These are phyloP conservation scores for Metschnikowia continentalis DNA, from an alignment of 805 yeast genomes.

Conservation along the genomic window DNA sequence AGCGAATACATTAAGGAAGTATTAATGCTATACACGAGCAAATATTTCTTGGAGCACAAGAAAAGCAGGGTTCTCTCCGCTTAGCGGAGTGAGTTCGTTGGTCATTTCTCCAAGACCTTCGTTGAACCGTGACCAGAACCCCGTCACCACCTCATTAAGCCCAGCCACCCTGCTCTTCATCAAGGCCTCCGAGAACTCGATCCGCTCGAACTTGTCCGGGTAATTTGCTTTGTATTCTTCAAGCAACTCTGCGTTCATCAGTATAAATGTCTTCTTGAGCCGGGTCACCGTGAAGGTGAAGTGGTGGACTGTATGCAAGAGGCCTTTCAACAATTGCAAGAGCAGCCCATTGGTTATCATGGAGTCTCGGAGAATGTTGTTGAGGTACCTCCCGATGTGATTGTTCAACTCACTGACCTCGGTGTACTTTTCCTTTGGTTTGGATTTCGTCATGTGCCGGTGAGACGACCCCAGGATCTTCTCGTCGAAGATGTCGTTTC, in stretches of 20 bases:
- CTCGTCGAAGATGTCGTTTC: slow-evolving; percentile 22
- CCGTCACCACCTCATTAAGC: slow-evolving; percentile 16
- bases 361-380: slow-evolving; percentile 61
- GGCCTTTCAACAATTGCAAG: slow-evolving; percentile 41
- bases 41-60: slow-evolving; percentile 11
- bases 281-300: slow-evolving; percentile 48
- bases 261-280: slow-evolving; percentile 51
- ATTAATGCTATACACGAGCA: slow-evolving; percentile 6
- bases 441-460: slow-evolving; percentile 6
- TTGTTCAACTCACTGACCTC: slow-evolving; percentile 29
- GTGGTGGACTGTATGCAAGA: slow-evolving; percentile 46
- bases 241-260: slow-evolving; percentile 45
- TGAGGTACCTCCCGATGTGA: slow-evolving; percentile 53
- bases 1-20: neutral
- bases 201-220: slow-evolving; percentile 33
- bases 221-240: slow-evolving; percentile 27
- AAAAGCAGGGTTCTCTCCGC: slow-evolving; percentile 15
- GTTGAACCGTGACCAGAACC: slow-evolving; percentile 17
- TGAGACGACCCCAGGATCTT: slow-evolving; percentile 15
- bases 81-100: slow-evolving; percentile 10
- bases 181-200: slow-evolving; percentile 29
- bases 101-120: slow-evolving; percentile 8
- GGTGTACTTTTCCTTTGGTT: slow-evolving; percentile 2
- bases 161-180: slow-evolving; percentile 20
- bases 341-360: slow-evolving; percentile 58